Evolutionary conservation across 495 filamentous ascomycete species (phyloP).

Genomic region (Acidomyces sp.): DNA sequence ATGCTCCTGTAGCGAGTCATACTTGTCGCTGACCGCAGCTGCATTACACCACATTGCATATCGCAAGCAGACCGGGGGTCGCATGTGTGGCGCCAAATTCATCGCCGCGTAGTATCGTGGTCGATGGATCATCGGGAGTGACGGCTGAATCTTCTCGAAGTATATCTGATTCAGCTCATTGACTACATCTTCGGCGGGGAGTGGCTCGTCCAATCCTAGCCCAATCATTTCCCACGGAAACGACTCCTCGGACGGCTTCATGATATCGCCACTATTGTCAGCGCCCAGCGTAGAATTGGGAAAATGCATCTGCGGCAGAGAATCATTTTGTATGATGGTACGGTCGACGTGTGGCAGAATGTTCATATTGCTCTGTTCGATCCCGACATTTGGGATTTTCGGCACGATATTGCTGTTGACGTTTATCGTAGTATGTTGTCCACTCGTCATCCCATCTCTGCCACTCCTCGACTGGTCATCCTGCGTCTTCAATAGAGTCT

Average conservation of each 20-base stretch:
- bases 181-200: constrained; percentile 75
- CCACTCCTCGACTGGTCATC: constrained; percentile 28
- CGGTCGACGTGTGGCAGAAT: constrained; percentile 7
- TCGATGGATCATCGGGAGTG: constrained; percentile 76
- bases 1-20: constrained; percentile 56
- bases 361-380: constrained; percentile 2
- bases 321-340: neutral
- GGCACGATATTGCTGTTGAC: constrained; percentile 3
- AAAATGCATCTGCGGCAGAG: neutral
- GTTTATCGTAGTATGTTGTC: neutral
- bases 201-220: constrained; percentile 79
- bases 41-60: constrained; percentile 92
- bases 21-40: constrained; percentile 70
- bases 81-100: constrained; percentile 69
- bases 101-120: constrained; percentile 72
- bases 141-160: constrained; percentile 81
- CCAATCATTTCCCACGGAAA: constrained; percentile 82
- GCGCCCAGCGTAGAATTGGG: neutral
- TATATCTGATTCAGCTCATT: constrained; percentile 87
- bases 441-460: constrained; percentile 1
- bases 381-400: constrained; percentile 1
- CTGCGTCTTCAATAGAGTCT: constrained; percentile 73
- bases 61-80: constrained; percentile 76
- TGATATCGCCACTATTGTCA: neutral
- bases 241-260: constrained; percentile 20